phyloP scores from a whole-genome alignment of 2,329 filamentous ascomycete species.

The Fonsecaea multimorphosa region DNA sequence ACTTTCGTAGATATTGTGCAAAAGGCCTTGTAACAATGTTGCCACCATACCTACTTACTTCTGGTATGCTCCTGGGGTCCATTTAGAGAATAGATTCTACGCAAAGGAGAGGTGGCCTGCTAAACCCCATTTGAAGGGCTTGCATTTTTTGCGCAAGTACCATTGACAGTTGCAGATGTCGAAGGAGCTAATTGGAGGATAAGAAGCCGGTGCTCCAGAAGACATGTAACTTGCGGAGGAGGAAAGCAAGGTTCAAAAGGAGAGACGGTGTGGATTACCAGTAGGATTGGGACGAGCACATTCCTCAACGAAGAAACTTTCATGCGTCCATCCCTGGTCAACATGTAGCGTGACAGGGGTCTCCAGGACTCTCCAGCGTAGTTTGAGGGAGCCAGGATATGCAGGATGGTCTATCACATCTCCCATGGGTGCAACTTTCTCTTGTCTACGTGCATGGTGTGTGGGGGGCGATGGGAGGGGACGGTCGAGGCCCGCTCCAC shows the following conservation, averaged over 20 bases:
- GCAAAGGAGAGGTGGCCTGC: too few relatives aligned
- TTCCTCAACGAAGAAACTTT: neutral
- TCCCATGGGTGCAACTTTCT: too few relatives aligned
- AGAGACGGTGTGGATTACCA: neutral
- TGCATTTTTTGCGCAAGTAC: neutral
- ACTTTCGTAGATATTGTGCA: too few relatives aligned
- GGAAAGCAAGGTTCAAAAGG: neutral
- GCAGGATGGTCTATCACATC: neutral
- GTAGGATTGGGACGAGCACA: neutral
- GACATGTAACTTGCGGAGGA: neutral
- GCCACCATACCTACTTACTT: neutral
- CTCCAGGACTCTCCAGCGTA: neutral
- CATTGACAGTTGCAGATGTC: neutral
- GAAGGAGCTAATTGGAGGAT: neutral
- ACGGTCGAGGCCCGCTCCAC: neutral
- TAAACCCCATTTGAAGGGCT: neutral
- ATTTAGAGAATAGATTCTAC: too few relatives aligned
- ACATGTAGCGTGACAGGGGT: neutral
- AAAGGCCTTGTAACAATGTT: too few relatives aligned
- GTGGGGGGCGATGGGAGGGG: too few relatives aligned
- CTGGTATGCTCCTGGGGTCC: neutral
- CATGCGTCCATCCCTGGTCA: neutral
- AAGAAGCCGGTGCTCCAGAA: neutral
- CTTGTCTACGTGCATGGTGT: too few relatives aligned
- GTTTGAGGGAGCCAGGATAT: neutral